These are phyloP conservation scores for Fusarium oligoseptatum DNA, from an alignment of 2,329 filamentous ascomycete species.

Conservation along the genomic window DNA sequence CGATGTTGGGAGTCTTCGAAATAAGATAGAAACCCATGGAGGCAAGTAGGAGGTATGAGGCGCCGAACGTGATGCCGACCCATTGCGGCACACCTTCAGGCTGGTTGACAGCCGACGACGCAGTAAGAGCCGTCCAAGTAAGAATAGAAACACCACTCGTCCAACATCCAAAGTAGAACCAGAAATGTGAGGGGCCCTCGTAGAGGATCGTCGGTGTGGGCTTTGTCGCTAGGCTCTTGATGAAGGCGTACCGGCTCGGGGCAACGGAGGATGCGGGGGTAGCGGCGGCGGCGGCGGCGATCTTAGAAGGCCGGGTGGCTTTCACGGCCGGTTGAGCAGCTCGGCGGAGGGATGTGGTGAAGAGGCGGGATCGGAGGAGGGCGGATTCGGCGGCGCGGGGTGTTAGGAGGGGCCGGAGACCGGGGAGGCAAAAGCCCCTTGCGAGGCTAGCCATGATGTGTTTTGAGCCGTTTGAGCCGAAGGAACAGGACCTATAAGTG, in stretches of 20 bases:
- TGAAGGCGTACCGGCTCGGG: slow-evolving; percentile 59
- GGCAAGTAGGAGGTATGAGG: slow-evolving; percentile 71
- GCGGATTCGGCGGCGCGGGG: slow-evolving; percentile 41
- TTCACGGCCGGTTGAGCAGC: slow-evolving; percentile 36
- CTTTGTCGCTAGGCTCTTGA: slow-evolving; percentile 68
- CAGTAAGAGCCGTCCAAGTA: slow-evolving; percentile 53
- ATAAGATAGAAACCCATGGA: slow-evolving; percentile 72
- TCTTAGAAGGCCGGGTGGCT: slow-evolving; percentile 24
- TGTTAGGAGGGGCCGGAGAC: slow-evolving; percentile 42
- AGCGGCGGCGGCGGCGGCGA: slow-evolving; percentile 20
- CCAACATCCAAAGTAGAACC: slow-evolving; percentile 73
- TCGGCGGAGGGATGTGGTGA: slow-evolving; percentile 47
- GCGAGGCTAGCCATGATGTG: slow-evolving; percentile 50
- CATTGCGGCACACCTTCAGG: slow-evolving; percentile 67
- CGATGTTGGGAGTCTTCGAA: slow-evolving; percentile 68
- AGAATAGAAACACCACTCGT: slow-evolving; percentile 61
- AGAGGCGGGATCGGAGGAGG: slow-evolving; percentile 45
- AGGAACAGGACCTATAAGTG: not conserved
- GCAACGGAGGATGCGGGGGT: slow-evolving; percentile 33
- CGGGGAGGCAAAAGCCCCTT: slow-evolving; percentile 48
- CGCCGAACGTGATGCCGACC: slow-evolving; percentile 69
- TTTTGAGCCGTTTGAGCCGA: not conserved
- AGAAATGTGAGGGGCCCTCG: slow-evolving; percentile 73
- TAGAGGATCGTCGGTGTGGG: slow-evolving; percentile 72
- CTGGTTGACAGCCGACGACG: slow-evolving; percentile 49